These are phyloP conservation scores for Acidomyces sp. DNA, from an alignment of 495 filamentous ascomycete species.

Conservation along the genomic window DNA sequence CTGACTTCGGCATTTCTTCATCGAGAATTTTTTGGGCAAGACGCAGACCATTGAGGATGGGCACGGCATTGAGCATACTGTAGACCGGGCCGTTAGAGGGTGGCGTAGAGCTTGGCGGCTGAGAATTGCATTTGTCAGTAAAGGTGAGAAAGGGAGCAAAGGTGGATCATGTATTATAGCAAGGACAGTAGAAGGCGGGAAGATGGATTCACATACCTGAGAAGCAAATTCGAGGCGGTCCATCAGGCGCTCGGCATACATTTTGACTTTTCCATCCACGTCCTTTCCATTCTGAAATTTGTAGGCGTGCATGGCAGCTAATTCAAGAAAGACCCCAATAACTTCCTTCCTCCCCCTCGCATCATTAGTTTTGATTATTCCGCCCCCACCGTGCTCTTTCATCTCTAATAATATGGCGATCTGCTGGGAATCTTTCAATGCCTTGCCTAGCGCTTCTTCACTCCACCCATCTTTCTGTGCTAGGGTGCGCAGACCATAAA, in stretches of 20 bases:
- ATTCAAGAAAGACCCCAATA: slow-evolving; percentile 26
- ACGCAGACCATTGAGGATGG: slow-evolving; percentile 15
- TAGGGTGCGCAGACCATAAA: slow-evolving; percentile 17
- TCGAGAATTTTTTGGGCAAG: slow-evolving; percentile 15
- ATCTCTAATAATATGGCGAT: slow-evolving; percentile 26
- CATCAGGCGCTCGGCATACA: slow-evolving; percentile 27
- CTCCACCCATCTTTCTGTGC: slow-evolving; percentile 22
- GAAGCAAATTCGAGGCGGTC: slow-evolving; percentile 6
- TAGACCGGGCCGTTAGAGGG: slow-evolving; percentile 3
- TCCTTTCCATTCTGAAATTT: slow-evolving; percentile 24
- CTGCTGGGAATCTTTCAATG: slow-evolving; percentile 24
- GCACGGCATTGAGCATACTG: slow-evolving; percentile 15
- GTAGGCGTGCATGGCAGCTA: slow-evolving; percentile 25
- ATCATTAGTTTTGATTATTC: slow-evolving; percentile 14
- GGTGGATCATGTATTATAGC: background rate
- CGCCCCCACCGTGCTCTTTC: slow-evolving; percentile 21
- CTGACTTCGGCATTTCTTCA: slow-evolving; percentile 3
- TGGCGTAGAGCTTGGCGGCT: slow-evolving; percentile 9
- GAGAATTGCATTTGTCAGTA: background rate
- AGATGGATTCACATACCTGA: slow-evolving; percentile 12
- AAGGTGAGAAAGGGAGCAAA: background rate
- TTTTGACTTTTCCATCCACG: slow-evolving; percentile 27
- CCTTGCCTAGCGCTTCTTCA: slow-evolving; percentile 19
- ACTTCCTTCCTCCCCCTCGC: slow-evolving; percentile 23
- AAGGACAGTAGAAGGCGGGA: background rate